Conservation (phyloP, 1,139 yeast genomes). For the Hansenula anomala region DNA sequence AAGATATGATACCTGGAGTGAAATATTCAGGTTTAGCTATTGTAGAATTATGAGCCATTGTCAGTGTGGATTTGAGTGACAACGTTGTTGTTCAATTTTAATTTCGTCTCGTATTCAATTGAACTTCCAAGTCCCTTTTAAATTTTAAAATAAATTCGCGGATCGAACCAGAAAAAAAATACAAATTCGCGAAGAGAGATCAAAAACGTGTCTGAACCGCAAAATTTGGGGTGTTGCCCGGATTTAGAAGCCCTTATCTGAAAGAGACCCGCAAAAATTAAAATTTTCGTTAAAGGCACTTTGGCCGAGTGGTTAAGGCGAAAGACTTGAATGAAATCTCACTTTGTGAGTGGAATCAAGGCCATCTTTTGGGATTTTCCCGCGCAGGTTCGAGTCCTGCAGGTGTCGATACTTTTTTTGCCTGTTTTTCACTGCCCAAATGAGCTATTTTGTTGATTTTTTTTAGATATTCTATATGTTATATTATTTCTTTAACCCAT, state of each 20-base stretch:
- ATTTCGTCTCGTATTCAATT: background rate
- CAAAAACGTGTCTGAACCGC: too few species aligned
- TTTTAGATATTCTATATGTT: too few species aligned
- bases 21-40: constrained; percentile 12
- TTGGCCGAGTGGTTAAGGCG: constrained; percentile 30
- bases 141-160: too few species aligned
- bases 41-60: constrained; percentile 4
- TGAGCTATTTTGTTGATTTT: background rate
- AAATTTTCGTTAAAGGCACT: constrained; percentile 14
- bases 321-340: constrained; percentile 24
- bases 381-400: constrained; percentile 40
- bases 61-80: background rate
- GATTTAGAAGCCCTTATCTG: background rate
- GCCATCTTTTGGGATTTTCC: constrained; percentile 23
- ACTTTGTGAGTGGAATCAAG: constrained; percentile 2
- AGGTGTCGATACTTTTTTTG: constrained; percentile 29
- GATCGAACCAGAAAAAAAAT: too few species aligned
- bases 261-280: background rate
- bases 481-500: too few species aligned
- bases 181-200: too few species aligned
- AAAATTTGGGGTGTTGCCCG: background rate
- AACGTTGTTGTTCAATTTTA: background rate
- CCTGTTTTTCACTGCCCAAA: too few species aligned
- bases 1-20: constrained; percentile 55
- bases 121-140: too few species aligned